Percentiles rank a stretch among this genome's conserved stretches.
phyloP scores from a whole-genome alignment of 2,329 filamentous ascomycete species.

The Colletotrichum paranaense region DNA sequence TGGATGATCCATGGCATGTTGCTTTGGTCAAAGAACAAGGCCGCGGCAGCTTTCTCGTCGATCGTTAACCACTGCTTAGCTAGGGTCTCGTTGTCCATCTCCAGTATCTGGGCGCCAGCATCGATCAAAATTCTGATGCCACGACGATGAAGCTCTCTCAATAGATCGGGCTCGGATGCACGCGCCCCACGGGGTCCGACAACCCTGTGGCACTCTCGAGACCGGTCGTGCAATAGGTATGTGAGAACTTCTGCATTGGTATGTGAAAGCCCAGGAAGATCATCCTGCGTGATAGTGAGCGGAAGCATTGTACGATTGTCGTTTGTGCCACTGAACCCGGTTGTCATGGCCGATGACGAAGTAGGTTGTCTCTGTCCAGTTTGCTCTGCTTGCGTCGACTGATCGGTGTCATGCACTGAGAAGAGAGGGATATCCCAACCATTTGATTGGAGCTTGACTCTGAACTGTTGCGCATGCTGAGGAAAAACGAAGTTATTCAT shows the following conservation, averaged over 20 bases:
- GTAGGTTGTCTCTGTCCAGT: background rate
- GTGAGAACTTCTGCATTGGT: slow-evolving; percentile 73
- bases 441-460: slow-evolving; percentile 70
- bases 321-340: slow-evolving; percentile 80
- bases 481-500: slow-evolving; percentile 75
- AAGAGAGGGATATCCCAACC: slow-evolving; percentile 75
- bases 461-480: slow-evolving; percentile 72
- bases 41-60: slow-evolving; percentile 57
- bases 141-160: slow-evolving; percentile 48
- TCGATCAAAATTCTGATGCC: slow-evolving; percentile 69
- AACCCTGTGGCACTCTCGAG: slow-evolving; percentile 56
- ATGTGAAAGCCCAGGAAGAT: slow-evolving; percentile 65
- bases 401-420: slow-evolving; percentile 23
- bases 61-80: slow-evolving; percentile 62
- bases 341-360: slow-evolving; percentile 55
- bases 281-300: slow-evolving; percentile 69
- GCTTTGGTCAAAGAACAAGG: slow-evolving; percentile 63
- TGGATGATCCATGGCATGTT: slow-evolving; percentile 59
- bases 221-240: slow-evolving; percentile 65
- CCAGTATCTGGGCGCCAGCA: slow-evolving; percentile 72
- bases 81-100: slow-evolving; percentile 65
- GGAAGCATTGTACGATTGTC: slow-evolving; percentile 72
- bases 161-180: slow-evolving; percentile 55
- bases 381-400: slow-evolving; percentile 12
- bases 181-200: slow-evolving; percentile 41